Evolutionary conservation across 2,329 filamentous ascomycete genomes (phyloP).

Genomic region (Aspergillus pseudotamarii): DNA sequence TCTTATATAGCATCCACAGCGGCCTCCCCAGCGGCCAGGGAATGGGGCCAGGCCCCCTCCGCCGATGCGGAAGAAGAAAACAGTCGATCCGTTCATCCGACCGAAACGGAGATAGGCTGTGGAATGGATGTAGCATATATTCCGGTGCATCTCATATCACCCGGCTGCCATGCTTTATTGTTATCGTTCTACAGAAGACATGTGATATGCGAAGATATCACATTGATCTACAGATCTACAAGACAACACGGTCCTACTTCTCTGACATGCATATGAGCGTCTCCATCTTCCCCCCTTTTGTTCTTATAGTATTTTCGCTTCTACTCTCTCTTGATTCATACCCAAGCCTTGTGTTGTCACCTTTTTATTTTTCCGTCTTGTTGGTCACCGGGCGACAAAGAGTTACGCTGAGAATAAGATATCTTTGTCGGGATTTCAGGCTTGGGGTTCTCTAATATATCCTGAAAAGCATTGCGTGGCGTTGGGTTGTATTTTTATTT

Average conservation of each 20-base stretch:
- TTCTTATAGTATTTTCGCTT: neutral
- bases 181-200: conserved; percentile 1
- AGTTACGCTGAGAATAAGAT: neutral
- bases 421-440: neutral
- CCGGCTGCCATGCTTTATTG: neutral
- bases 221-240: conserved; percentile 2
- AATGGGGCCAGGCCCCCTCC: conserved; percentile 31
- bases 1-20: conserved; percentile 21
- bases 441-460: neutral
- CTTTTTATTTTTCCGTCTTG: neutral
- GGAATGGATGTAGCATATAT: neutral
- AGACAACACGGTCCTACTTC: neutral
- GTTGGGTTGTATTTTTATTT: conserved; percentile 8
- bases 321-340: neutral
- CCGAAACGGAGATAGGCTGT: conserved; percentile 39
- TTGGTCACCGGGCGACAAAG: neutral
- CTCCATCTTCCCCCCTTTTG: neutral
- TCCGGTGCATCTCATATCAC: neutral
- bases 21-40: conserved; percentile 22
- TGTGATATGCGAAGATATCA: neutral
- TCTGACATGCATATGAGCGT: conserved; percentile 15
- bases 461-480: conserved; percentile 15
- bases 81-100: conserved; percentile 45
- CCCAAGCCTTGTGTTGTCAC: neutral
- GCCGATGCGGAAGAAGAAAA: conserved; percentile 43